Conservation (phyloP, 2,329 filamentous ascomycete genomes). For the Colletotrichum sp. region DNA sequence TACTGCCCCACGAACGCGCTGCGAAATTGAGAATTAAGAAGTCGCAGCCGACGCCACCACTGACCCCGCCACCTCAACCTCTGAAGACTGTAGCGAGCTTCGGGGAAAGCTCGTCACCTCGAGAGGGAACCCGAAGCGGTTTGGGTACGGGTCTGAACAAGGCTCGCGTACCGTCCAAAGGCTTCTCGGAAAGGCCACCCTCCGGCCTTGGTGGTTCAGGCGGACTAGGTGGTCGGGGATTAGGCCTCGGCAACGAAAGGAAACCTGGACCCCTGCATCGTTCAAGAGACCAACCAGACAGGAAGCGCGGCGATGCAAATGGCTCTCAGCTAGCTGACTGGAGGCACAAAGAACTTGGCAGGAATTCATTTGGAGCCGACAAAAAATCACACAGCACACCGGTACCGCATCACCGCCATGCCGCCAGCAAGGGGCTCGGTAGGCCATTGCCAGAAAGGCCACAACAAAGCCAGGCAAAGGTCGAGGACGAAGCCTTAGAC, state of each 20-base stretch:
- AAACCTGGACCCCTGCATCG: neutral
- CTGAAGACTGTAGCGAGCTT: neutral
- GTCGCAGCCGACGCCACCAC: neutral
- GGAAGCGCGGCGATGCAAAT: neutral
- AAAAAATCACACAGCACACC: neutral
- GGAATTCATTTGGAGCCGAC: neutral
- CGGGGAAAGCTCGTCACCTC: neutral
- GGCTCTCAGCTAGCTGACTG: neutral
- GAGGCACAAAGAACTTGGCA: neutral
- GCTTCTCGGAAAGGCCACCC: neutral
- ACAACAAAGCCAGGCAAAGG: neutral
- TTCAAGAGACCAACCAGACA: neutral
- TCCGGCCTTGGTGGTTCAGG: neutral
- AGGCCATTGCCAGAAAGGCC: neutral
- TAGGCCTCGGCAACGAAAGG: neutral
- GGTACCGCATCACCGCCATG: conserved; percentile 5
- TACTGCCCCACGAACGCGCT: conserved; percentile 44
- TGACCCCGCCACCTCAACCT: neutral
- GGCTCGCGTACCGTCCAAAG: neutral
- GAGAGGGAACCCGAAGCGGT: neutral
- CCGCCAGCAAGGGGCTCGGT: neutral
- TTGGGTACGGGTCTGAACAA: neutral
- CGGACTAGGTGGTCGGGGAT: neutral
- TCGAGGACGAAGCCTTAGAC: neutral
- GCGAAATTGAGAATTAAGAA: conserved; percentile 32